Conservation (phyloP, 2,329 filamentous ascomycete genomes). For the Fusarium sarcochroum region DNA sequence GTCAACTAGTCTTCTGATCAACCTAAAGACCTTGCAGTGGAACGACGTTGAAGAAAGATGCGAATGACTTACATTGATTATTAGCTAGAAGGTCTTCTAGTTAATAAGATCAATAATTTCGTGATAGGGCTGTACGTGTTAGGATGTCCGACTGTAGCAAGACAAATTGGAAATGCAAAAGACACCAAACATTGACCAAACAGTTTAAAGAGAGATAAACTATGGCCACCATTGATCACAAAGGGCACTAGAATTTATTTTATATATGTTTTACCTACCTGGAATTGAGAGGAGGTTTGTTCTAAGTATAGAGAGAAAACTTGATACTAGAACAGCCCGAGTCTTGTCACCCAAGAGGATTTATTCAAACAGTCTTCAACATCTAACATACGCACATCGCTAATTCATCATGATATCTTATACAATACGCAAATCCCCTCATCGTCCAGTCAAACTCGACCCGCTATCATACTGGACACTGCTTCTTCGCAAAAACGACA, state of each 20-base stretch:
- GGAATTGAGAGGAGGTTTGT: not conserved
- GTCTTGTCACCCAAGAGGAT: not conserved
- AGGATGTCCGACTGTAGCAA: no score
- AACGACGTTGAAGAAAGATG: not conserved
- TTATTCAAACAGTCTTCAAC: not conserved
- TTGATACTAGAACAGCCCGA: not conserved
- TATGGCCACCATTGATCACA: no score
- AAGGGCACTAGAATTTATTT: no score
- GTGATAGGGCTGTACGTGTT: no score
- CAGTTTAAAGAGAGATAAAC: no score
- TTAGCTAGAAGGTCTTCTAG: not conserved
- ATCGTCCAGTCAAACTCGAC: conserved; percentile 42
- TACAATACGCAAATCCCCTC: not conserved
- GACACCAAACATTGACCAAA: no score
- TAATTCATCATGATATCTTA: conserved; percentile 13
- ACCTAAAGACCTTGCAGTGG: not conserved
- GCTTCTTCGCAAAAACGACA: conserved; percentile 62
- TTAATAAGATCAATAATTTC: no score
- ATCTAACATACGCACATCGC: not conserved
- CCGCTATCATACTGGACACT: conserved; percentile 62
- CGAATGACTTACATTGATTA: not conserved
- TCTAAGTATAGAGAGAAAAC: not conserved
- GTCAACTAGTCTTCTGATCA: not conserved
- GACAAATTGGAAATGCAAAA: no score
- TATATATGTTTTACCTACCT: not conserved